Base-by-base conservation (phyloP, 805 yeast genomes). In the Yarrowia sp. region DNA sequence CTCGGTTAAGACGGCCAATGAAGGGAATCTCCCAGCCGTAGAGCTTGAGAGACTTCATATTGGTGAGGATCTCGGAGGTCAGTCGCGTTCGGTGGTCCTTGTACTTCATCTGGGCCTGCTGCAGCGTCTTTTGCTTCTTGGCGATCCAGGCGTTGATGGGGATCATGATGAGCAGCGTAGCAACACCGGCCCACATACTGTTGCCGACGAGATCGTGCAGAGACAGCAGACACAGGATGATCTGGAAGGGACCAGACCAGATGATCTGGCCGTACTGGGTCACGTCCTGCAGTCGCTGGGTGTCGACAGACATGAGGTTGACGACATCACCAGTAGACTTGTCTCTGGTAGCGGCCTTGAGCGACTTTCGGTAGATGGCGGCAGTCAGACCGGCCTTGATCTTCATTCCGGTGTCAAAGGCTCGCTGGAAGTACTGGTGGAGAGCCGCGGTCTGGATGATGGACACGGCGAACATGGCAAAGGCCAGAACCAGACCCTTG, bases 231-330 rank as follows among this genome's bases (percentile, higher is more conserved):
- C 98, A 93, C 66, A 94, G 80, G 38, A 85, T 74, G 72, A 94
- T 86, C 79, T 92, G 98, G 79, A 92, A 89, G 1, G 98, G 98
- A 56, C 97, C 97, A 1, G 97, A 91, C 92, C 97, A 90, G 63
- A 91, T 82, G 52, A 91, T 84, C 73, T 91, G 91, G 70, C 93
- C 86, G 78, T 89, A 87, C 77, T 90, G 94, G 35, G 89, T 85
- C 22, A 89, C 78, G 46, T 85, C 87, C 74, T 87, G 90, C 38
- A 91, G 79, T 71, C 89, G 82, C 59, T 80, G 79, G 12, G 90
- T 87, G 79, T 92, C 97, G 41, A 90, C 93, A 19, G 95, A 76
- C 80, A 90, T 84, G 74, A 89, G 82, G 74, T 90, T 91, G 72
- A 91, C 84, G 66, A 92, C 89, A 72, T 91, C 96, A 72, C 97